A percentile compares a stretch with the other conserved stretches of the same genome.
Conservation (phyloP, 2,329 filamentous ascomycete genomes). For the Claviceps sorghi region DNA sequence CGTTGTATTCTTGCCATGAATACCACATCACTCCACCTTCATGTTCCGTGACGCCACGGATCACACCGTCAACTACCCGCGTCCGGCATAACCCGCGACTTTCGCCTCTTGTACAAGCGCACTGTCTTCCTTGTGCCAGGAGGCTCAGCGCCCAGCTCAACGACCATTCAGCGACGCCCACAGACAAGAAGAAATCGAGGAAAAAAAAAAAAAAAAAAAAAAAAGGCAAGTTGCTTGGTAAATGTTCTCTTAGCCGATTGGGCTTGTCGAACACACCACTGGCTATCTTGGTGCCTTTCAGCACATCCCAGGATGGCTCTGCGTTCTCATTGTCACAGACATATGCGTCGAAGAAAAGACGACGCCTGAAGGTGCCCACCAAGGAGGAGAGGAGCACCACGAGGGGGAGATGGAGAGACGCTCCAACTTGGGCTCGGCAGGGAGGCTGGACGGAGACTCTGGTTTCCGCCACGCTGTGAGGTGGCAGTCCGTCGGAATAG, state of each 20-base stretch:
- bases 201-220: not conserved
- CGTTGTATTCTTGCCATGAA: too few species aligned
- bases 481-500: not conserved
- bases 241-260: not conserved
- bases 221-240: not conserved
- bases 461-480: constrained; percentile 6
- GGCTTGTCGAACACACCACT: not conserved
- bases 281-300: not conserved
- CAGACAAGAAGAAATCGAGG: too few species aligned
- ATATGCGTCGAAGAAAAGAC: not conserved
- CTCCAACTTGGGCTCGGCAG: constrained; percentile 6
- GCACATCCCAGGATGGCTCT: not conserved
- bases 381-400: constrained; percentile 3
- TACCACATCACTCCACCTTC: too few species aligned
- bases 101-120: too few species aligned
- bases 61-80: too few species aligned
- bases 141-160: too few species aligned
- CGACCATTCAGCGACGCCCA: too few species aligned
- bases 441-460: constrained; percentile 15
- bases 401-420: constrained; percentile 12
- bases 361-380: not conserved
- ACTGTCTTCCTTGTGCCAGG: too few species aligned
- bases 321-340: not conserved
- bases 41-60: too few species aligned
- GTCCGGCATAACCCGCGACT: too few species aligned